phyloP scores from a whole-genome alignment of 1,284 basidiomycete genomes.

The Heliocybe sulcata region DNA sequence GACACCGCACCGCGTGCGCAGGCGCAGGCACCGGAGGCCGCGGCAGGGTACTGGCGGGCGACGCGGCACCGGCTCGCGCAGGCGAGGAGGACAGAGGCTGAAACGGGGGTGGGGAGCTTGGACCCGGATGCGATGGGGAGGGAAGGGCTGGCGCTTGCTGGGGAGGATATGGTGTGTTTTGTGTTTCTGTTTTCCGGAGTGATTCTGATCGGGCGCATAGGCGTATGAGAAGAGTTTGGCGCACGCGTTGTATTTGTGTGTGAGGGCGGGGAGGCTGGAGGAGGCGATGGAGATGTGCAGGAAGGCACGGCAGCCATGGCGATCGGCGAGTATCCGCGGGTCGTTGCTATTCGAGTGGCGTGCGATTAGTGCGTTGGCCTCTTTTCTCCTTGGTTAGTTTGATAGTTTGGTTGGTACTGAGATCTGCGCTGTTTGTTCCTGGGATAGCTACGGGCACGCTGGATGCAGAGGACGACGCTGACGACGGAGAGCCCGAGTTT shows the following conservation, averaged over 20 bases:
- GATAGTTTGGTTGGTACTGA: no score
- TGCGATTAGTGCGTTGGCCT: slow-evolving; percentile 44
- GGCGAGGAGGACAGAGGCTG: slow-evolving; percentile 43
- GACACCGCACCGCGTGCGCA: slow-evolving; percentile 52
- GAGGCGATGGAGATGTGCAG: slow-evolving; percentile 81
- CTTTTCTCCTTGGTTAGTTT: no score
- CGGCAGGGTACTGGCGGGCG: slow-evolving; percentile 73
- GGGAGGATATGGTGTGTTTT: slow-evolving; percentile 62
- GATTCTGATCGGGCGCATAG: slow-evolving; percentile 25
- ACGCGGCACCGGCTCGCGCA: slow-evolving; percentile 74
- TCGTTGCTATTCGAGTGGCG: slow-evolving; percentile 72
- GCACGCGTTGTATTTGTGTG: slow-evolving; percentile 70
- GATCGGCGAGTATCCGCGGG: slow-evolving; percentile 81
- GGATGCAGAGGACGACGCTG: slow-evolving; percentile 42
- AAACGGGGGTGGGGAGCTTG: slow-evolving; percentile 40
- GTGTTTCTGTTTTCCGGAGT: not conserved
- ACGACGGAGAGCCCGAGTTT: slow-evolving; percentile 26
- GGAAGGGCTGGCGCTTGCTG: slow-evolving; percentile 49
- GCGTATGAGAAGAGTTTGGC: slow-evolving; percentile 73
- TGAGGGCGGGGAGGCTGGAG: slow-evolving; percentile 77
- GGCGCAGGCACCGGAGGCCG: slow-evolving; percentile 56
- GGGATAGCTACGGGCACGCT: slow-evolving; percentile 39
- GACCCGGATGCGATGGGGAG: slow-evolving; percentile 72
- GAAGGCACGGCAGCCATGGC: slow-evolving; percentile 86
- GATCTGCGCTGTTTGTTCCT: no score